phyloP scores from a whole-genome alignment of 768 basidiomycete genomes.

The Calocybe cyanea region DNA sequence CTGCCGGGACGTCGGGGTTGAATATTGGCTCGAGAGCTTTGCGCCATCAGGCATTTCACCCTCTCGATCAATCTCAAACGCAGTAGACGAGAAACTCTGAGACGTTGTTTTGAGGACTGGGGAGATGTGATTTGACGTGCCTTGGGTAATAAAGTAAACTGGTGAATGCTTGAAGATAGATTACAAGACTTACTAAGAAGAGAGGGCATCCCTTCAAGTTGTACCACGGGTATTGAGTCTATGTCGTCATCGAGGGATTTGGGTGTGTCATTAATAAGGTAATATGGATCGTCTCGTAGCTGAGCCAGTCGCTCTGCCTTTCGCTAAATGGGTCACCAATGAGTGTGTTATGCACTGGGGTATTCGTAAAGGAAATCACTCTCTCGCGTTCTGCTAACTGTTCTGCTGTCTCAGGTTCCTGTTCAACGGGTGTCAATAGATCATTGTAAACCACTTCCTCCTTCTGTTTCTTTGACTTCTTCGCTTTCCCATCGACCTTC shows the following conservation, averaged over 20 bases:
- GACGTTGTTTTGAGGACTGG: constrained; percentile 42
- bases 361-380: constrained; percentile 36
- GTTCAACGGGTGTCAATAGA: constrained; percentile 32
- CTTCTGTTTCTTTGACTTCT: constrained; percentile 24
- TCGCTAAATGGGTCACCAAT: constrained; percentile 38
- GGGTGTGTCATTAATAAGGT: constrained; percentile 66
- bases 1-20: constrained; percentile 23
- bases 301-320: constrained; percentile 74
- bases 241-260: constrained; percentile 51
- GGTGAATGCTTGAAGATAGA: background rate
- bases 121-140: constrained; percentile 29
- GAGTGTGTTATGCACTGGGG: background rate
- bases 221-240: constrained; percentile 91
- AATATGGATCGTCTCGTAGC: constrained; percentile 86
- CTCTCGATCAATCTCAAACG: constrained; percentile 65
- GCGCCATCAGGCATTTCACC: constrained; percentile 85
- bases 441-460: constrained; percentile 21
- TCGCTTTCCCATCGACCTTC: constrained; percentile 19
- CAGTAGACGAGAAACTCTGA: constrained; percentile 36
- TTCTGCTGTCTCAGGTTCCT: constrained; percentile 51
- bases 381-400: constrained; percentile 57
- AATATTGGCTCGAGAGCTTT: constrained; percentile 19
- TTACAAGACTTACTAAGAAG: constrained; percentile 26
- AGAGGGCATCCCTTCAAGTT: constrained; percentile 68
- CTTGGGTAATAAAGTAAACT: constrained; percentile 16